These are phyloP conservation scores for Emericellopsis cladophorae DNA, from an alignment of 2,329 filamentous ascomycete species.

Conservation along the genomic window DNA sequence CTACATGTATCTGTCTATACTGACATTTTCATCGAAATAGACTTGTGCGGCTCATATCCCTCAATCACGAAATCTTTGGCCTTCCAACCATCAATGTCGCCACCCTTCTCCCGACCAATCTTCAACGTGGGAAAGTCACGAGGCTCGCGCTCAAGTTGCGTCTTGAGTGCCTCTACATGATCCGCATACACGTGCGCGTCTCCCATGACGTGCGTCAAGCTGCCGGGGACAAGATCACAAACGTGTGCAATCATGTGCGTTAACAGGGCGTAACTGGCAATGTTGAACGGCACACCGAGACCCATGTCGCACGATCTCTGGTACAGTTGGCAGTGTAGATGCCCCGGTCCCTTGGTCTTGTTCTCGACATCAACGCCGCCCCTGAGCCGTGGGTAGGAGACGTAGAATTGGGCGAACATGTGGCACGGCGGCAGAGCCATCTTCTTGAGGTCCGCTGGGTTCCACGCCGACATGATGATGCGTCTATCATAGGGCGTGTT, in stretches of 20 bases:
- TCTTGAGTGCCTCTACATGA: conserved; percentile 75
- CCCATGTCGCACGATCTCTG: conserved; percentile 96
- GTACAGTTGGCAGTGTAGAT: conserved; percentile 80
- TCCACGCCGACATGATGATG: conserved; percentile 90
- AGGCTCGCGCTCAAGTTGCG: conserved; percentile 71
- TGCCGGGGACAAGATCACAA: conserved; percentile 73
- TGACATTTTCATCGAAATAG: conserved; percentile 98
- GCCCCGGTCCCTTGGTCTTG: conserved; percentile 39
- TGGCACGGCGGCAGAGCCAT: conserved; percentile 94
- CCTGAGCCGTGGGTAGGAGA: conserved; percentile 49
- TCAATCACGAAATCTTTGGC: conserved; percentile 77
- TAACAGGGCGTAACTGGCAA: conserved; percentile 83
- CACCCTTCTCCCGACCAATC: conserved; percentile 54
- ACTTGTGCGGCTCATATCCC: conserved; percentile 83
- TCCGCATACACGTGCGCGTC: conserved; percentile 96
- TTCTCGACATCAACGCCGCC: background rate
- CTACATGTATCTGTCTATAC: conserved; percentile 35
- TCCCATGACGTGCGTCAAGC: conserved; percentile 89
- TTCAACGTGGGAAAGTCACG: conserved; percentile 67
- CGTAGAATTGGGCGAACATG: conserved; percentile 97
- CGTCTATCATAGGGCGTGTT: conserved; percentile 77
- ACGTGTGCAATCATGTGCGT: conserved; percentile 92
- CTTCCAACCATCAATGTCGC: conserved; percentile 82
- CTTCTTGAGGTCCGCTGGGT: conserved; percentile 68
- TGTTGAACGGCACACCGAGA: conserved; percentile 94